Conservation (phyloP, 306 rosid species). For the Inga laurina region DNA sequence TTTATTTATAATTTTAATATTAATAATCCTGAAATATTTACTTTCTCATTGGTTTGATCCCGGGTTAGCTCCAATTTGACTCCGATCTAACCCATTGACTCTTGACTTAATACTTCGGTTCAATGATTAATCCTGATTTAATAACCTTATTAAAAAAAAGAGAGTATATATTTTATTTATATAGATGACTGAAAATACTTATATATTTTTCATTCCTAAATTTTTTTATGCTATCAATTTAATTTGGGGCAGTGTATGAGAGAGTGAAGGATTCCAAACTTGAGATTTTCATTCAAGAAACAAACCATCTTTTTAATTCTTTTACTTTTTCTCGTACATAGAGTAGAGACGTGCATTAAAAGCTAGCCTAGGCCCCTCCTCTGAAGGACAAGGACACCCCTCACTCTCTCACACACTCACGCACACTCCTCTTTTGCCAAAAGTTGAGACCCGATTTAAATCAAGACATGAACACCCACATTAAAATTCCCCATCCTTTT, state of each 20-base stretch:
- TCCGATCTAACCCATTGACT: too few relatives aligned
- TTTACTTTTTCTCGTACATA: slow-evolving; percentile 27
- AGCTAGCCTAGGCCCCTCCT: not conserved
- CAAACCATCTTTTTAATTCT: slow-evolving; percentile 14
- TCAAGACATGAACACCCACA: not conserved
- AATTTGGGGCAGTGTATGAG: not conserved
- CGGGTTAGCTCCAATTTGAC: too few relatives aligned
- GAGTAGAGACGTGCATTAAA: not conserved
- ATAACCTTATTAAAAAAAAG: too few relatives aligned
- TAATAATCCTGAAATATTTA: too few relatives aligned
- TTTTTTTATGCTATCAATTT: too few relatives aligned
- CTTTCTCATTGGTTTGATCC: too few relatives aligned
- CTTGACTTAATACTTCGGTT: too few relatives aligned
- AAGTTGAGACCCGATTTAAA: not conserved
- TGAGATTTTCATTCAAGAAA: slow-evolving; percentile 12
- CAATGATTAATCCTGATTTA: too few relatives aligned
- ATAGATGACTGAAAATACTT: too few relatives aligned
- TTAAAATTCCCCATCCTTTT: not conserved
- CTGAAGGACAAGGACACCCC: not conserved
- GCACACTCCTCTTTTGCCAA: not conserved
- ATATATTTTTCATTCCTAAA: too few relatives aligned
- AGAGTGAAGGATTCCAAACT: not conserved
- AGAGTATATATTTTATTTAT: too few relatives aligned
- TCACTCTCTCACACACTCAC: not conserved
- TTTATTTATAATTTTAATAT: too few relatives aligned